phyloP scores from a whole-genome alignment of 1,139 yeast genomes.

The Blastobotrys petasosporus region DNA sequence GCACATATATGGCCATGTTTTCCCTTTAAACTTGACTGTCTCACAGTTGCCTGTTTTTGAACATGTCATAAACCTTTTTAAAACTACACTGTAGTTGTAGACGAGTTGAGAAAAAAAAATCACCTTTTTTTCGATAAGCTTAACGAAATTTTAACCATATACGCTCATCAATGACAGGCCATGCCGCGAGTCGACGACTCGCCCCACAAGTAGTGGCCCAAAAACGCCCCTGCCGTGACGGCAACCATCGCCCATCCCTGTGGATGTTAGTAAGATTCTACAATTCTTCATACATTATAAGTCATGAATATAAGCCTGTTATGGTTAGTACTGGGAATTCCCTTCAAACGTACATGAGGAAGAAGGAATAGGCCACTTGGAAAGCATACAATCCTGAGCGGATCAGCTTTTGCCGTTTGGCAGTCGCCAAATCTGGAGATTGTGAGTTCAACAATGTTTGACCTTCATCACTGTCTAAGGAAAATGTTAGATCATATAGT shows the following conservation, averaged over 20 bases:
- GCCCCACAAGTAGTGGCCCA: slow-evolving; percentile 63
- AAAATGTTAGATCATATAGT: background rate
- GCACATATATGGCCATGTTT: background rate
- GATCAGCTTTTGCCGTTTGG: slow-evolving; percentile 12
- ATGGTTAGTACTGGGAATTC: background rate
- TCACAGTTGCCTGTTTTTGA: no score
- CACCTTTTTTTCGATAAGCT: no score
- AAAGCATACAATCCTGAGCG: slow-evolving; percentile 50
- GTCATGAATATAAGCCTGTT: slow-evolving; percentile 64
- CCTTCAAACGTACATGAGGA: slow-evolving; percentile 51
- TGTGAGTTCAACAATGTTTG: slow-evolving; percentile 4
- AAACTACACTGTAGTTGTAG: no score
- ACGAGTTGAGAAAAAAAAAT: no score
- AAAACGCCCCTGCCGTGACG: slow-evolving; percentile 59
- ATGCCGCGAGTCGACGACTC: slow-evolving; percentile 37
- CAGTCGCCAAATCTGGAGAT: slow-evolving; percentile 4
- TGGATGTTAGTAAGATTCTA: background rate
- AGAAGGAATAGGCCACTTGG: slow-evolving; percentile 71
- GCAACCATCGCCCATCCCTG: slow-evolving; percentile 73
- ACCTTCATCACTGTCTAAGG: slow-evolving; percentile 1
- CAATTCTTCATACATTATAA: slow-evolving; percentile 45
- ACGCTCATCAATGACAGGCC: slow-evolving; percentile 43
- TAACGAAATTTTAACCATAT: no score
- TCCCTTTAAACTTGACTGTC: background rate
- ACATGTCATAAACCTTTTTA: no score